Percentiles rank a stretch among this genome's conserved stretches.
Evolutionary conservation across 306 rosid species (phyloP).

Genomic region (Cucurbita ficifolia): DNA sequence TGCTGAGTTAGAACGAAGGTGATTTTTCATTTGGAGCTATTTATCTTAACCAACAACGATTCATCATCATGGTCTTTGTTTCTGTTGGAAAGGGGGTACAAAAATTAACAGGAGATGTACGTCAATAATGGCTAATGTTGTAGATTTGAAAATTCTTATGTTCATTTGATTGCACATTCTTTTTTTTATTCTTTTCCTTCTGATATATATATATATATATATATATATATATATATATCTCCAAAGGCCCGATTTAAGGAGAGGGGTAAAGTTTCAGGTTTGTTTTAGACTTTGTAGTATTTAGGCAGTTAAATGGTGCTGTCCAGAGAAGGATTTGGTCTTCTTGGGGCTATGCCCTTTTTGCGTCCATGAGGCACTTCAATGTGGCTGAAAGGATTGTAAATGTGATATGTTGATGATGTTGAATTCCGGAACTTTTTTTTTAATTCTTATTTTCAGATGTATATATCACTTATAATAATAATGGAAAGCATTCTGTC

Average conservation of each 20-base stretch:
- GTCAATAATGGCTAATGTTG: not conserved
- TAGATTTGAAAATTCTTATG: not conserved
- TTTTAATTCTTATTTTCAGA: no score
- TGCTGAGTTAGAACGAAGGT: slow-evolving; percentile 93
- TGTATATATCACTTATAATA: not conserved
- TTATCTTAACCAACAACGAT: not conserved
- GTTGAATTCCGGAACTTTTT: not conserved
- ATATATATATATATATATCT: no score
- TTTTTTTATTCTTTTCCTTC: not conserved
- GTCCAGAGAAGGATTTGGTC: not conserved
- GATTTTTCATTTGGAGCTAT: not conserved
- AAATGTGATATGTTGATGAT: not conserved
- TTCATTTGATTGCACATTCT: not conserved
- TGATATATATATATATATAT: not conserved
- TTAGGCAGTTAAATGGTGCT: not conserved
- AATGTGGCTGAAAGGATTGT: not conserved
- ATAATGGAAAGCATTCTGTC: no score
- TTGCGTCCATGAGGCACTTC: not conserved
- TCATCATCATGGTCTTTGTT: not conserved
- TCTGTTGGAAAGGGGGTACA: not conserved
- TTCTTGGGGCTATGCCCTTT: not conserved
- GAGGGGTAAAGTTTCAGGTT: not conserved
- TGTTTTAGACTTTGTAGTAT: not conserved
- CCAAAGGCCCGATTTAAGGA: not conserved
- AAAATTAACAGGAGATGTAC: not conserved